A percentile compares a stretch with the other conserved stretches of the same genome.
phyloP scores from a whole-genome alignment of 768 basidiomycete genomes.

The Candolleomyces efflorescens region DNA sequence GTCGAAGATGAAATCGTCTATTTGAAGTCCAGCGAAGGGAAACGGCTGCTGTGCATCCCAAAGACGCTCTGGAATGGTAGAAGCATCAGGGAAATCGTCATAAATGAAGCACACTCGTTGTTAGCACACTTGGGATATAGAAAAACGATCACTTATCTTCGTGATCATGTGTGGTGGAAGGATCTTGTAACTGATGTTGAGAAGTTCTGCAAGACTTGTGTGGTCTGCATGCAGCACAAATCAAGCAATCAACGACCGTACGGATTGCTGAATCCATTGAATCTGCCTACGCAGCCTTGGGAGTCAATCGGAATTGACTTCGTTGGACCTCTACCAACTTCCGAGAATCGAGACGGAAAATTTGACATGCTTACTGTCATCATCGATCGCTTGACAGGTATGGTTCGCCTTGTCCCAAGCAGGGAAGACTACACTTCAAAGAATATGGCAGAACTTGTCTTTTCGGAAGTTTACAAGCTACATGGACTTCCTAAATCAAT shows the following conservation, averaged over 20 bases:
- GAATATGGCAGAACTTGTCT: conserved; percentile 9
- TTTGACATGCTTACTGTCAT: conserved; percentile 23
- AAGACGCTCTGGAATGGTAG: conserved; percentile 14
- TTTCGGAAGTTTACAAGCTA: conserved; percentile 7
- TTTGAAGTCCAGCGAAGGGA: conserved; percentile 1
- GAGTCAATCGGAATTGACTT: conserved; percentile 12
- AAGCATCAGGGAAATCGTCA: conserved; percentile 21
- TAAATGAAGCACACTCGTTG: conserved; percentile 30
- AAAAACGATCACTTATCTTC: conserved; percentile 27
- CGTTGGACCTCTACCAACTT: conserved; percentile 7
- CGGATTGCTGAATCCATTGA: conserved; percentile 16
- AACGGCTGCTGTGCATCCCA: conserved; percentile 17
- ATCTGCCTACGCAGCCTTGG: conserved; percentile 15
- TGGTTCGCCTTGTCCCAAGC: conserved; percentile 15
- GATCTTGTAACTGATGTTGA: conserved; percentile 19
- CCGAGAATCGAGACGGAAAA: conserved; percentile 15
- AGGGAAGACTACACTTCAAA: conserved; percentile 8
- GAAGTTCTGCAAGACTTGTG: conserved; percentile 24
- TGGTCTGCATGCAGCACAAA: conserved; percentile 11
- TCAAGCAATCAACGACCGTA: conserved; percentile 14
- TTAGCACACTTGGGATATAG: conserved; percentile 28
- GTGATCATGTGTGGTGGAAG: conserved; percentile 35
- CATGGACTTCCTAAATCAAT: conserved; percentile 17
- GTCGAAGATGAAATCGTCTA: conserved; percentile 11
- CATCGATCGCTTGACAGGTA: conserved; percentile 18